Base-by-base conservation (phyloP, 805 yeast genomes). In the Candida takata region DNA sequence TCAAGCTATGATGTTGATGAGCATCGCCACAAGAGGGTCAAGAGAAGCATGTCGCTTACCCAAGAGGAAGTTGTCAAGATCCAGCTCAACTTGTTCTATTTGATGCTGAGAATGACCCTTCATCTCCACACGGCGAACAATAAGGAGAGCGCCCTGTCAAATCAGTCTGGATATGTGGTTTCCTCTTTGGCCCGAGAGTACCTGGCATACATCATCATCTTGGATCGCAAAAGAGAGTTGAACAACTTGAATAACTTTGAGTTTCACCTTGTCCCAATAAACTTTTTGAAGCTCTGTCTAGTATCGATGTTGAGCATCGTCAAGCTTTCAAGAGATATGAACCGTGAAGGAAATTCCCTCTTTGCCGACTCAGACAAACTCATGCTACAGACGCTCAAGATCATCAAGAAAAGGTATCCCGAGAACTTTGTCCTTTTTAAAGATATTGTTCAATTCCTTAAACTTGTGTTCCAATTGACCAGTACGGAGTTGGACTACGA, bases 231-330 rank as follows among this genome's bases (percentile, higher is more conserved):
- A 40, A 43, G 44, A 35, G 48, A 35, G 40, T 35, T 43, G 30
- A 43, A 40, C 40, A 39, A 39, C 11, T 34, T 51, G 27, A 52
- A 52, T 32, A 52, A 45, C 31, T 52, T 52, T 44, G 55, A 52
- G 28, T 51, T 52, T 27, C 57, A 52, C 31, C 29, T 51, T 28
- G 46, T 51, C 9, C 57, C 57, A 11, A 23, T 52, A 12, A 52
- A 52, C 33, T 52, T 52, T 34, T 39, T 52, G 15, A 52, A 51
- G 29, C 38, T 48, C 17, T 36, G 42, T 15, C 39, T 52, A 6
- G 34, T 52, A 14, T 42, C 54, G 4, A 41, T 47, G 41, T 32
- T 51, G 26, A 40, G 43, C 15, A 41, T 41, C 27, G 31, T 31
- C 28, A 45, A 43, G 17, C 30, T 42, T 13, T 32, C 45, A 2